These are phyloP conservation scores for Ophiostoma ips DNA, from an alignment of 2,329 filamentous ascomycete genomes.

Conservation along the genomic window DNA sequence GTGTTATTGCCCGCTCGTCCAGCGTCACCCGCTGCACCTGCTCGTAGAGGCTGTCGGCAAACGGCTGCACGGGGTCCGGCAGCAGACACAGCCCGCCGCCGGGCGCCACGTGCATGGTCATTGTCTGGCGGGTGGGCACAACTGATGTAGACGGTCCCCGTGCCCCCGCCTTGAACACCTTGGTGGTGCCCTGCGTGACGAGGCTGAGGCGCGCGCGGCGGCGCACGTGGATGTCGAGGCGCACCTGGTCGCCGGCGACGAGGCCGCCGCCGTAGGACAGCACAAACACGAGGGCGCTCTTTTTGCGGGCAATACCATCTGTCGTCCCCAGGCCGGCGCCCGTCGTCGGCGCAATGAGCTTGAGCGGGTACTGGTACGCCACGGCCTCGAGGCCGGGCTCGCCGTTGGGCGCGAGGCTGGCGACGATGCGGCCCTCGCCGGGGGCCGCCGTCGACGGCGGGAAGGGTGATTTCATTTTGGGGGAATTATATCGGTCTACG, in stretches of 20 bases:
- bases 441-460: constrained; percentile 57
- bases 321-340: constrained; percentile 13
- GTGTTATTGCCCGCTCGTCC: constrained; percentile 28
- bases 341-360: constrained; percentile 65
- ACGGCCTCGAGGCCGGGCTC: constrained; percentile 59
- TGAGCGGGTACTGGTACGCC: constrained; percentile 86
- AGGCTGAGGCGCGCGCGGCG: constrained; percentile 51
- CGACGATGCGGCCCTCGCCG: constrained; percentile 65
- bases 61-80: constrained; percentile 89
- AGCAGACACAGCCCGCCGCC: constrained; percentile 50
- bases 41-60: constrained; percentile 67
- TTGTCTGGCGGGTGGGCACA: constrained; percentile 38
- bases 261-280: constrained; percentile 91
- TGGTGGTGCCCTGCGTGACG: constrained; percentile 71
- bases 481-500: background rate
- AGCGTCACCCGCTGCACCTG: constrained; percentile 35
- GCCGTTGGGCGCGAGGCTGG: constrained; percentile 56
- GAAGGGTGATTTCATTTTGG: constrained; percentile 60
- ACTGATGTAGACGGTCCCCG: constrained; percentile 10
- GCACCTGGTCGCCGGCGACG: constrained; percentile 72
- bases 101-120: constrained; percentile 36
- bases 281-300: constrained; percentile 70
- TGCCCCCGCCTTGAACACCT: constrained; percentile 67
- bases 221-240: constrained; percentile 55
- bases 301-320: constrained; percentile 25